Evolutionary conservation across 2,329 filamentous ascomycete genomes (phyloP).

Genomic region (Aspergillus latus): DNA sequence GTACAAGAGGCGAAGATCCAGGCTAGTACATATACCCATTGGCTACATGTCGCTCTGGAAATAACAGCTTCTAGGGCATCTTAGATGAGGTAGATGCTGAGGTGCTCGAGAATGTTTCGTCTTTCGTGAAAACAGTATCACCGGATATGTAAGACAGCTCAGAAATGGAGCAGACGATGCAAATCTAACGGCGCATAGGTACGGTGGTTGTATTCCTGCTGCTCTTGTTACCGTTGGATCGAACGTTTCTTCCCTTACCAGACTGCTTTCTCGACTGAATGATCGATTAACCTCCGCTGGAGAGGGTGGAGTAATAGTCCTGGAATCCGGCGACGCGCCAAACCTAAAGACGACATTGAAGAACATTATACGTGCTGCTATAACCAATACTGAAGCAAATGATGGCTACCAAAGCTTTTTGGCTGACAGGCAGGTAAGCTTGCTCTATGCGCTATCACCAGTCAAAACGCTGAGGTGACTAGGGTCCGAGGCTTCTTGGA

Average conservation of each 20-base stretch:
- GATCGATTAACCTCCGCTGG: conserved; percentile 31
- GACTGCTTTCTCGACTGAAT: conserved; percentile 40
- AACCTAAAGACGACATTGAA: conserved; percentile 50
- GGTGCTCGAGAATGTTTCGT: conserved; percentile 39
- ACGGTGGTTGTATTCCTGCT: conserved; percentile 41
- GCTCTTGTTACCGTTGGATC: conserved; percentile 46
- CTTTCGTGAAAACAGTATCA: conserved; percentile 39
- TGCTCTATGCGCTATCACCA: neutral
- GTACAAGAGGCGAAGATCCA: conserved; percentile 42
- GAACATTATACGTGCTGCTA: conserved; percentile 45
- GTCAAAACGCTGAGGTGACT: neutral
- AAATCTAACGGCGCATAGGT: conserved; percentile 29
- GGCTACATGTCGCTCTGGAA: neutral
- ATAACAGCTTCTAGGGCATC: conserved; percentile 30
- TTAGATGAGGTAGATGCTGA: conserved; percentile 42
- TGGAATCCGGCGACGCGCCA: conserved; percentile 47
- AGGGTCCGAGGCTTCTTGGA: conserved; percentile 44
- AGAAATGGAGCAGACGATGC: neutral
- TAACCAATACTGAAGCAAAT: conserved; percentile 40
- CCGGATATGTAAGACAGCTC: conserved; percentile 34
- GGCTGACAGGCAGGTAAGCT: conserved; percentile 38
- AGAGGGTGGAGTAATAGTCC: conserved; percentile 39
- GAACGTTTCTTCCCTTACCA: conserved; percentile 43
- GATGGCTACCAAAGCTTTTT: conserved; percentile 42
- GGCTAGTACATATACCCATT: conserved; percentile 23